phyloP scores from a whole-genome alignment of 345 rosid species.

The Orychophragmus violaceus region DNA sequence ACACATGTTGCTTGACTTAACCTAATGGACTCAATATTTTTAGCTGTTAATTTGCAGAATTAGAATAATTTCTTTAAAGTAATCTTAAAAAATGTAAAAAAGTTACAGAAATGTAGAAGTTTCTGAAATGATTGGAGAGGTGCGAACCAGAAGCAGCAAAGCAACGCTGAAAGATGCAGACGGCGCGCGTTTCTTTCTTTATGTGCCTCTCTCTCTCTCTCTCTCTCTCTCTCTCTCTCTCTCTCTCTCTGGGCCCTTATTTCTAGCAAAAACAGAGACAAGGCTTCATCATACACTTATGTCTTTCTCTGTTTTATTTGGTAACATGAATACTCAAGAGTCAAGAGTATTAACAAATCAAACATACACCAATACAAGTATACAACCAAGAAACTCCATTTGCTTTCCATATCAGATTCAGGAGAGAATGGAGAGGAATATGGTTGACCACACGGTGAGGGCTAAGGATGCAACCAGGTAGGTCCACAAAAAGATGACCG shows the following conservation, averaged over 20 bases:
- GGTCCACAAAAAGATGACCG: slow-evolving; percentile 86
- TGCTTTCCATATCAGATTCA: slow-evolving; percentile 6
- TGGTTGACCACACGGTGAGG: slow-evolving; percentile 81
- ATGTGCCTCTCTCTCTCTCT: background rate
- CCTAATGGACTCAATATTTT: background rate
- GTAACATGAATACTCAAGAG: background rate
- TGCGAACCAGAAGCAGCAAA: too few relatives aligned
- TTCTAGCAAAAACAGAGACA: background rate
- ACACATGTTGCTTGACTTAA: background rate
- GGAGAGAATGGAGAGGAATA: slow-evolving; percentile 69
- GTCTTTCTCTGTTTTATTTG: background rate
- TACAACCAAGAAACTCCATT: background rate
- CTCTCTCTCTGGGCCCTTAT: background rate
- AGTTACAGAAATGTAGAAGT: background rate
- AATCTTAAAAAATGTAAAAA: too few relatives aligned
- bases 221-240: background rate
- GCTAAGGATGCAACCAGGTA: slow-evolving; percentile 72
- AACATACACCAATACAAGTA: background rate
- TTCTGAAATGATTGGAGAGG: background rate
- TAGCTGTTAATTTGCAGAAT: too few relatives aligned
- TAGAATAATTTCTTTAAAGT: too few relatives aligned
- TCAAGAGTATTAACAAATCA: background rate
- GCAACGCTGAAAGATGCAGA: slow-evolving; percentile 14
- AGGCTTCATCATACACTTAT: background rate
- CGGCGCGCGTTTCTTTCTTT: background rate